phyloP scores from a whole-genome alignment of 2,329 filamentous ascomycete genomes.

The Ilyonectria sp. region DNA sequence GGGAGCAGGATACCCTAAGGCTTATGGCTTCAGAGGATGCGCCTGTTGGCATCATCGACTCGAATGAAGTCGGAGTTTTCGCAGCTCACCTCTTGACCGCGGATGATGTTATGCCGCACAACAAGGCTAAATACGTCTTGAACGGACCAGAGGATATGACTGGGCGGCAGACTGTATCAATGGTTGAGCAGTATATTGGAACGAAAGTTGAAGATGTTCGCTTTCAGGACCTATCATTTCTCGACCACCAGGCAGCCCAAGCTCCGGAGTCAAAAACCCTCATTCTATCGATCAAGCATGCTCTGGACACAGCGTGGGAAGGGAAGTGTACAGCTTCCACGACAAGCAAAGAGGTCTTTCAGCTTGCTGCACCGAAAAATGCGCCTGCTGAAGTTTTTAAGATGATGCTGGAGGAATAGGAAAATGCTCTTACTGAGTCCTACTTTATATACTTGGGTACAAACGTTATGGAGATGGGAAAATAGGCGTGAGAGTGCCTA shows the following conservation, averaged over 20 bases:
- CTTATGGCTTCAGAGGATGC: conserved; percentile 50
- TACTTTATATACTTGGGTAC: too few species aligned
- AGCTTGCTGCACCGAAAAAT: conserved; percentile 49
- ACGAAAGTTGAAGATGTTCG: conserved; percentile 44
- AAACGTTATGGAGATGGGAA: too few species aligned
- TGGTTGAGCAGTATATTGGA: conserved; percentile 55
- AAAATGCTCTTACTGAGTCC: neutral
- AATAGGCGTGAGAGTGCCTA: too few species aligned
- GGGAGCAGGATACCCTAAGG: conserved; percentile 48
- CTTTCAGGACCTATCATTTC: conserved; percentile 51
- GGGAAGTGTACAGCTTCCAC: conserved; percentile 49
- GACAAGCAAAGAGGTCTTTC: conserved; percentile 48
- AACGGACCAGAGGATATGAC: conserved; percentile 59
- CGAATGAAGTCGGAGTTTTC: conserved; percentile 53
- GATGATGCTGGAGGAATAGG: conserved; percentile 10
- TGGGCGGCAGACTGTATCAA: conserved; percentile 51
- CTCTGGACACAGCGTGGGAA: conserved; percentile 48
- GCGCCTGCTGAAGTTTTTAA: conserved; percentile 46
- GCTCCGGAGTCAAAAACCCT: conserved; percentile 46
- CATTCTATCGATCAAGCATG: conserved; percentile 47
- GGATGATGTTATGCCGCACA: conserved; percentile 49
- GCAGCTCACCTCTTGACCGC: conserved; percentile 54
- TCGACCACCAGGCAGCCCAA: conserved; percentile 42
- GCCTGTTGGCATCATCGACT: conserved; percentile 50
- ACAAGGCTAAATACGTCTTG: conserved; percentile 54